phyloP scores from a whole-genome alignment of 1,284 basidiomycete species.

The Schizophyllum commune region DNA sequence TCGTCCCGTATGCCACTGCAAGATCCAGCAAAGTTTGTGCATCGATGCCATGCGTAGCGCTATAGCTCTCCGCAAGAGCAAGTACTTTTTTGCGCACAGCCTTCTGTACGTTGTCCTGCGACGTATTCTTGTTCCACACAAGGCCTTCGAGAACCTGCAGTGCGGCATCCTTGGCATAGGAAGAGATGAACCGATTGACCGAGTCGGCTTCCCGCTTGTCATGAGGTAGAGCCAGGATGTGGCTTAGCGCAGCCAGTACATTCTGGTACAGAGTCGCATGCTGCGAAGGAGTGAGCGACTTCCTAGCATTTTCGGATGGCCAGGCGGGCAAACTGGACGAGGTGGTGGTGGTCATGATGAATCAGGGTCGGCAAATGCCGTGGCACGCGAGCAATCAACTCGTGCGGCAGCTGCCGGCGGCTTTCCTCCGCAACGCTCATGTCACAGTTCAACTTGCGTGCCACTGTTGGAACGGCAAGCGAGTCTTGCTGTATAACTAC shows the following conservation, averaged over 20 bases:
- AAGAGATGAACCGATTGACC: slow-evolving; percentile 42
- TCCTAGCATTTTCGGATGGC: slow-evolving; percentile 43
- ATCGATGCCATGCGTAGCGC: slow-evolving; percentile 34
- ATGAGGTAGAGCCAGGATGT: slow-evolving; percentile 39
- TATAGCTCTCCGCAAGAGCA: slow-evolving; percentile 47
- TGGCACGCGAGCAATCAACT: neutral
- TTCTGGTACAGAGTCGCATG: slow-evolving; percentile 38
- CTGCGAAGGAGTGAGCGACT: slow-evolving; percentile 46
- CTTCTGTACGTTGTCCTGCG: slow-evolving; percentile 31
- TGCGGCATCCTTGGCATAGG: slow-evolving; percentile 50
- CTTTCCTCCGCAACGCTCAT: too few relatives aligned
- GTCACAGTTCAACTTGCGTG: too few relatives aligned
- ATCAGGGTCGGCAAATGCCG: neutral
- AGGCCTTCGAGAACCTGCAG: slow-evolving; percentile 40
- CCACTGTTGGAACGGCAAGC: too few relatives aligned
- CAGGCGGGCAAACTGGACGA: slow-evolving; percentile 27
- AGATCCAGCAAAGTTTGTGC: slow-evolving; percentile 54
- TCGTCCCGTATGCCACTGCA: slow-evolving; percentile 44
- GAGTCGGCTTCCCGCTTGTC: slow-evolving; percentile 36
- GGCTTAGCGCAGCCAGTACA: slow-evolving; percentile 37
- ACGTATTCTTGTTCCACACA: slow-evolving; percentile 41
- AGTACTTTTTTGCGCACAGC: slow-evolving; percentile 40
- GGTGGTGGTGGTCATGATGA: neutral
- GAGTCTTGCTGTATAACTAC: too few relatives aligned
- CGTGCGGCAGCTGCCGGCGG: neutral